Evolutionary conservation across 768 basidiomycete species (phyloP), one percentile per base, ranked within the genome.

Genomic region (Baorangia bicolor): DNA sequence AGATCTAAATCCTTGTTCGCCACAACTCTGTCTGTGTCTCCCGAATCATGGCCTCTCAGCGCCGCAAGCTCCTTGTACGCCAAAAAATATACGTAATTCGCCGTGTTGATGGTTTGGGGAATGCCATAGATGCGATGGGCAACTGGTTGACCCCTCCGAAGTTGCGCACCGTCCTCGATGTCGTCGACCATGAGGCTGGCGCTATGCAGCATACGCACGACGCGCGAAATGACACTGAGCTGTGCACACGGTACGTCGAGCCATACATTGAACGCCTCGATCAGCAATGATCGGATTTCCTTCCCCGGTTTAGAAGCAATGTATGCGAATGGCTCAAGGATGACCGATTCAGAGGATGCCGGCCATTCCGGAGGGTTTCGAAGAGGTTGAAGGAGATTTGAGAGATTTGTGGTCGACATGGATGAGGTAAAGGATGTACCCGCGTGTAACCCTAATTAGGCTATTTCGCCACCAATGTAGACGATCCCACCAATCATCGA

Each of bases 101-200:
- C 96, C 0, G 89, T 86, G 69, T 99, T 99, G 75, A 99, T 94
- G 0, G 96, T 97, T 68, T 98, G 96, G 0, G 96, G 93, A 3
- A 97, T 75, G 2, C 96, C 96, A 64, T 96, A 99, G 61, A 99
- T 96, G 75, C 92, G 92, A 75, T 99, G 95, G 0, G 92, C 85
- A 23, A 95, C 65, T 80, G 95, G 95, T 30, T 83, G 79, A 2
- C 96, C 97, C 60, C 96, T 74, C 21, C 94, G 80, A 37, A 97
- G 76, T 61, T 92, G 90, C 0, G 91, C 90, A 54, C 89, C 90
- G 59, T 97, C 94, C 71, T 97, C 92, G 38, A 97, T 95, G 69
- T 97, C 94, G 66, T 97, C 94, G 58, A 97, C 82, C 95, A 98
- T 80, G 25, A 99, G 78, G 69, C 92, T 94, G 5, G 95, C 94